phyloP scores from a whole-genome alignment of 805 yeast genomes.

The Teunomyces gatunensis region DNA sequence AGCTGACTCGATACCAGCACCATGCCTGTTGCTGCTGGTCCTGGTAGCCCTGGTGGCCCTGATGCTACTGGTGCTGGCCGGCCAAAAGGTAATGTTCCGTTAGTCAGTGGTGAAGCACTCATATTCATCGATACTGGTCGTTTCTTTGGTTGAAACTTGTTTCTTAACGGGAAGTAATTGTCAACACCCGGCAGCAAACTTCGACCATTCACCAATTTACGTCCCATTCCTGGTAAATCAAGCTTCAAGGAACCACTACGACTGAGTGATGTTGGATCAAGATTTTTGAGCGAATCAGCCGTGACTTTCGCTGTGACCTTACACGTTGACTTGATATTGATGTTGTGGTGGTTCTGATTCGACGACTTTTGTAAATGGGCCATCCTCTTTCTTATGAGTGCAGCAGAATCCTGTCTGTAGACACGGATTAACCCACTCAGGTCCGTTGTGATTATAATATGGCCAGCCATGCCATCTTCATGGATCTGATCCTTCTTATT shows the following conservation, averaged over 20 bases:
- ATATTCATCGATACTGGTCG: neutral
- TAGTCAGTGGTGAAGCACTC: neutral
- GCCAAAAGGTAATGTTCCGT: neutral
- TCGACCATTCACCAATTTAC: neutral
- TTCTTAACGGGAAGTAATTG: neutral
- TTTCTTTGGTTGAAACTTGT: neutral
- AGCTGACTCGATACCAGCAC: neutral
- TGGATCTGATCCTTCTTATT: constrained; percentile 11
- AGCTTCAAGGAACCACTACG: neutral
- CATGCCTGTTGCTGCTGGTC: neutral
- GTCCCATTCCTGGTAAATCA: constrained; percentile 1
- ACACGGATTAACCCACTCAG: constrained; percentile 69
- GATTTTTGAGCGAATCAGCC: neutral
- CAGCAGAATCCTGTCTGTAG: constrained; percentile 76
- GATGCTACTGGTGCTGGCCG: neutral
- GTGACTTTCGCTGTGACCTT: neutral
- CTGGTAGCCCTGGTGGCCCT: neutral
- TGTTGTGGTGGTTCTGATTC: neutral
- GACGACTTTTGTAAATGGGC: constrained; percentile 10
- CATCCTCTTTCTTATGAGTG: constrained; percentile 29
- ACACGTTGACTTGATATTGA: neutral
- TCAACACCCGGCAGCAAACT: constrained; percentile 1
- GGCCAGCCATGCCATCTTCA: constrained; percentile 18
- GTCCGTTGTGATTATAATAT: constrained; percentile 76
- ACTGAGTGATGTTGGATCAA: neutral